Evolutionary conservation across 1,284 basidiomycete genomes (phyloP).

Genomic region (Neotropicomus parvogracilis): DNA sequence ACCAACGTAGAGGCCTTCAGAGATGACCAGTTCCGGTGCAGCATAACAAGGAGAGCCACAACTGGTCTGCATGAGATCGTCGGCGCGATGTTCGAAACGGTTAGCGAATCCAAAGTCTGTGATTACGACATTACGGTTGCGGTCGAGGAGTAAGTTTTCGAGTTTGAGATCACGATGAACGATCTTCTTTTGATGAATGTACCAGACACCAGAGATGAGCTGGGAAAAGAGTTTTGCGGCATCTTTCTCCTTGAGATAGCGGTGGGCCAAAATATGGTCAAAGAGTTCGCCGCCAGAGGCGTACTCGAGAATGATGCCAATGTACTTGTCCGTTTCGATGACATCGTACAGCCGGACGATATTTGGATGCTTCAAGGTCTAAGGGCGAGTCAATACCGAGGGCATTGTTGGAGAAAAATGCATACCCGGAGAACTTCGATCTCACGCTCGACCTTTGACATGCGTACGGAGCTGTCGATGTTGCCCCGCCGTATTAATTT

Average conservation of each 20-base stretch:
- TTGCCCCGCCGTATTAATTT: conserved; percentile 95
- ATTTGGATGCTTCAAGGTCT: conserved; percentile 96
- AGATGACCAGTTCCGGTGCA: conserved; percentile 98
- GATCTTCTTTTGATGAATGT: conserved; percentile 98
- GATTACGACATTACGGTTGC: conserved; percentile 98
- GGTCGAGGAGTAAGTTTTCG: conserved; percentile 95
- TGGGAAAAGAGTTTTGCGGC: conserved; percentile 97
- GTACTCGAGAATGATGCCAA: conserved; percentile 98
- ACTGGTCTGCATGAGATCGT: conserved; percentile 98
- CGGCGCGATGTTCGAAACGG: conserved; percentile 85
- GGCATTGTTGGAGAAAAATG: conserved; percentile 15
- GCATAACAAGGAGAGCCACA: conserved; percentile 99
- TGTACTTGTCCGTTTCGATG: conserved; percentile 99
- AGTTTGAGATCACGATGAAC: conserved; percentile 99
- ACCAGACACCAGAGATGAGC: conserved; percentile 97
- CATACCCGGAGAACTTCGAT: conserved; percentile 93
- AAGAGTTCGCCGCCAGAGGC: conserved; percentile 98
- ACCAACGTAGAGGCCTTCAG: conserved; percentile 95
- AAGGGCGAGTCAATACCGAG: conserved; percentile 14
- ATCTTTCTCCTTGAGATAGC: conserved; percentile 93
- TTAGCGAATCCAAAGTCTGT: conserved; percentile 99
- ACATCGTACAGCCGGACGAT: conserved; percentile 98
- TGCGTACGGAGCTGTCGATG: conserved; percentile 81
- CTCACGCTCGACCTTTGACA: conserved; percentile 96
- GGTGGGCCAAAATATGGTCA: conserved; percentile 97